These are phyloP conservation scores for Taxawa tesnikishii DNA, from an alignment of 2,329 filamentous ascomycete species.

Conservation along the genomic window DNA sequence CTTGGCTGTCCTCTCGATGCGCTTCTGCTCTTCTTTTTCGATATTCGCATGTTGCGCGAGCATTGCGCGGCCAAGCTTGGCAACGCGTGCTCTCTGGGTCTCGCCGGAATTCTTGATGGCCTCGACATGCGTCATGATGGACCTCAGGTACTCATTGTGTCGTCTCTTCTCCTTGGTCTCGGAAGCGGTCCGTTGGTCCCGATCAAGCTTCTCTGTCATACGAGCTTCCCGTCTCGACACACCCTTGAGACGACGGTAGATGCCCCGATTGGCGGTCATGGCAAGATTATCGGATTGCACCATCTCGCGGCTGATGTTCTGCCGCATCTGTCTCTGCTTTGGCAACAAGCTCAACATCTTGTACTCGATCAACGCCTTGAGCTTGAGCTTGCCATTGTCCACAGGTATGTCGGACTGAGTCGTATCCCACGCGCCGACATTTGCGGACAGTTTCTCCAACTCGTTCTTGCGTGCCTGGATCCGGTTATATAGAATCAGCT, in stretches of 20 bases:
- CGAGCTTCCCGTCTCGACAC: conserved; percentile 89
- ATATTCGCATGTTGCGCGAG: conserved; percentile 84
- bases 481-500: conserved; percentile 79
- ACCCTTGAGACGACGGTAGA: conserved; percentile 93
- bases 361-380: conserved; percentile 88
- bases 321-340: conserved; percentile 76
- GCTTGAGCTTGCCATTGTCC: conserved; percentile 70
- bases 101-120: conserved; percentile 60
- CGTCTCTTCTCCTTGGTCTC: conserved; percentile 97
- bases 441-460: conserved; percentile 71
- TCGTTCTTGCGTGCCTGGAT: conserved; percentile 77
- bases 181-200: conserved; percentile 91
- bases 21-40: conserved; percentile 98
- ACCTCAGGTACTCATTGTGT: conserved; percentile 80
- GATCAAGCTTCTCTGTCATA: conserved; percentile 97
- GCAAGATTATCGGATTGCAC: conserved; percentile 91
- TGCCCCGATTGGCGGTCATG: conserved; percentile 88
- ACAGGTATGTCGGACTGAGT: conserved; percentile 53
- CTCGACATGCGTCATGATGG: conserved; percentile 68
- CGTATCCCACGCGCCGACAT: conserved; percentile 77
- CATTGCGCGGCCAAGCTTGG: conserved; percentile 86
- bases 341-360: conserved; percentile 81
- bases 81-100: conserved; percentile 59
- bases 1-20: conserved; percentile 93
- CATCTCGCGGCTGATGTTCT: conserved; percentile 83